Evolutionary conservation across 257 asterid genomes (phyloP), one percentile per base, ranked within the genome.

Genomic region (Salvia miltiorrhiza): DNA sequence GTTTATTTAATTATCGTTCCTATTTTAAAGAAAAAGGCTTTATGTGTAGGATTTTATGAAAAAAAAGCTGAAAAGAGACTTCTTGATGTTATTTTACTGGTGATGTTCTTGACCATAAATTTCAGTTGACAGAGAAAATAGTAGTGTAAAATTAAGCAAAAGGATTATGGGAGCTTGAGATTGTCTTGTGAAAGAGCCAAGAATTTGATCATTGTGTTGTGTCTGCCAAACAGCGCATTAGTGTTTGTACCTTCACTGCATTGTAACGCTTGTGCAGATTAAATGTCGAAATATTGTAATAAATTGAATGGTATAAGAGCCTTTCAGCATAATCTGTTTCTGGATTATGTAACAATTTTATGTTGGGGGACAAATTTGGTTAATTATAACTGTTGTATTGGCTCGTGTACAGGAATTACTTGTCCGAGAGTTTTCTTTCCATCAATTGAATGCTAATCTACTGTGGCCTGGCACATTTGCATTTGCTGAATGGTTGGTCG

Each of bases 401-500:
- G 67, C 56, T 71, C 69, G 55, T 63, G 26, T 41, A 76, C 85
- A 93, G 99, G 99, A 87, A 74, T 80, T 93, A 88, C 80, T 79
- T 26, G 41, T 93, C 39, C 87, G 88, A 55, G 98, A 93, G 47
- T 93, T 90, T 85, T 83, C 92, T 5, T 93, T 93, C 77, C 98
- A 93, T 80, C 87, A 87, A 80, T 67, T 90, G 72, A 93, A 93
- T 79, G 97, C 97, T 69, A 93, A 93, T 84, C 78, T 93, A 39
- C 84, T 90, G 67, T 93, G 97, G 99, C 99, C 99, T 13, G 99
- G 99, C 63, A 87, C 97, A 9, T 93, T 93, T 83, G 87, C 96
- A 37, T 93, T 93, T 78, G 85, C 88, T 0, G 96, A 88, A 73
- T 93, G 97, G 99, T 47, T 93, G 69, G 89, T 76, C 70, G 81